Evolutionary conservation across 257 asterid species (phyloP), one percentile per base, ranked within the genome.

Genomic region (Cordia subcordata): DNA sequence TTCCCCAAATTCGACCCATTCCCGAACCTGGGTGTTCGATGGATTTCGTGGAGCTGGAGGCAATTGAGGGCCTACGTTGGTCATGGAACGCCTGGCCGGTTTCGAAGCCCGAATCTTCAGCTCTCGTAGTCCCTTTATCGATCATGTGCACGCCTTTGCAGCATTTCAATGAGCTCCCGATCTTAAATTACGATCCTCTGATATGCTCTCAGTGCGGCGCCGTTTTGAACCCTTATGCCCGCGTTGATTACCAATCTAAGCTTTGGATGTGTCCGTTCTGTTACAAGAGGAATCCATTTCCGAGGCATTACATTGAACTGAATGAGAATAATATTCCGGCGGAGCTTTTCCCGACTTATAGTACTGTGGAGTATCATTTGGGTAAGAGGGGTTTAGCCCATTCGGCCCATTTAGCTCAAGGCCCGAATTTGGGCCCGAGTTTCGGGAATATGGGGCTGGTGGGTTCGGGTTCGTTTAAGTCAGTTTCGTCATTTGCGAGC

Each of bases 61-160:
- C 85, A 23, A 88, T 78, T 65, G 99, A 92, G 83, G 96, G 99
- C 15, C 81, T 92, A 69, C 87, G 99, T 1, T 92, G 99, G 99
- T 77, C 99, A 21, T 92, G 99, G 97, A 90, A 88, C 46, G 81
- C 99, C 8, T 92, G 99, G 99, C 96, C 99, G 18, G 72, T 68
- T 12, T 54, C 91, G 38, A 81, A 80, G 80, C 68, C 94, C 60
- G 96, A 86, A 49, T 84, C 79, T 17, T 61, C 85, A 0, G 72
- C 82, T 45, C 69, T 88, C 15, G 82, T 86, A 32, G 75, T 92
- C 59, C 99, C 99, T n/a, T 70, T 92, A 4, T 89, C 99, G 16
- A 62, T 92, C 57, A 78, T 92, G 90, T 86, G 82, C 69, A 86
- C 94, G 15, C 99, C 96, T 6, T 60, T 92, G 22, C 80, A 67